Base-by-base conservation (phyloP, 2,329 filamentous ascomycete genomes). In the Zymoseptoria crescenta region DNA sequence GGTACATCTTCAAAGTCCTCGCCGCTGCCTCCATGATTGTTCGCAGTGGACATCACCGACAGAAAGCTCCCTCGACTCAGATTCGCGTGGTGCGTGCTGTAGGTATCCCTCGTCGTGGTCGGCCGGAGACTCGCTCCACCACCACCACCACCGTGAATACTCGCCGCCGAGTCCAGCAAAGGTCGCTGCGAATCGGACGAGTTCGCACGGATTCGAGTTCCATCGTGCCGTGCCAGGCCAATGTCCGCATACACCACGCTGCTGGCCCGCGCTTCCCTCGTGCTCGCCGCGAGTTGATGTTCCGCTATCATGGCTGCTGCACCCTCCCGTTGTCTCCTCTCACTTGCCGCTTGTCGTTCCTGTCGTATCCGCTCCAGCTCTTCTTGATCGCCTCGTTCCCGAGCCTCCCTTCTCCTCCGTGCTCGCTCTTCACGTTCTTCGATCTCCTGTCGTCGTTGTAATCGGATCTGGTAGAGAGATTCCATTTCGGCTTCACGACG, bases 401-500 rank as follows among this genome's bases (percentile, higher is more conserved):
- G 83, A 9, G 92, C 92, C 64, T 91, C 88, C 29, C 84, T 79
- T 28, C 89, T 81, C 59, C 85, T 79, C 52, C 83, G 80, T 55
- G 89, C 81, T n/a, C 89, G 80, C 64, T 88, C 86, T 65, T 95
- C 89, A 4, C 91, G 85, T 62, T 94, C 91, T 4, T 84, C 83
- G 48, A 87, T 80, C 72, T 95, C 88, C 58, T 83, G 80, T 55
- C 92, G 84, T 56, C 94, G 83, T 19, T 89, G 85, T 10, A 89
- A 72, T 10, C 94, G 87, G 60, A 97, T 93, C 73, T 96, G 91
- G 73, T 96, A 97, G 49, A 97, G 75, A 0, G 89, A 84, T 62
- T 94, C 89, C 94, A 97, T 97, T 73, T 96, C 90, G 28, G 90
- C 84, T 63, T 97, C 91, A 10, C 94, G 83, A 56, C 91, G 77